These are phyloP conservation scores for Pseudohyphozyma bogoriensis DNA, from an alignment of 768 basidiomycete species.

Conservation along the genomic window DNA sequence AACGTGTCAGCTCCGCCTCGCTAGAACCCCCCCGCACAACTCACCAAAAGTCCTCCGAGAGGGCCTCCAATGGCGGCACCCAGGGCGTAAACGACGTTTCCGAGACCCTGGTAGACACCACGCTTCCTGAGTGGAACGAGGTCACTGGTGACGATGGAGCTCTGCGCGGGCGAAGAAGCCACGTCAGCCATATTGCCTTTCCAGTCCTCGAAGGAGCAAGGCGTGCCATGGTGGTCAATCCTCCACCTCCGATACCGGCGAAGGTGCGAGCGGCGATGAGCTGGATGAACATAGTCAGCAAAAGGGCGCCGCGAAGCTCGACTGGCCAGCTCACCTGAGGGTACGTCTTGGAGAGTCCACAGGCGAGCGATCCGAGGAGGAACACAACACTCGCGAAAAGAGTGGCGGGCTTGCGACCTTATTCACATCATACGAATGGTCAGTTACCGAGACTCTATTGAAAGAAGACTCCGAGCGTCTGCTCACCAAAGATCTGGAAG, in stretches of 20 bases:
- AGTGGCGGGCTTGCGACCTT: constrained; percentile 24
- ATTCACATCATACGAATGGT: too few relatives aligned
- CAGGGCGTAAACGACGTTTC: constrained; percentile 52
- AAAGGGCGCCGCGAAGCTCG: too few relatives aligned
- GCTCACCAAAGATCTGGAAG: neutral
- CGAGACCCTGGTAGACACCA: constrained; percentile 61
- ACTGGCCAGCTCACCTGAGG: too few relatives aligned
- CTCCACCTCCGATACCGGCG: constrained; percentile 27
- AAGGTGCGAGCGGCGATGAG: constrained; percentile 29
- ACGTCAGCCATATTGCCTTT: too few relatives aligned
- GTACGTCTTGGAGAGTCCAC: constrained; percentile 24
- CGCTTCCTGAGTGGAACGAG: constrained; percentile 53
- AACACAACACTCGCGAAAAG: constrained; percentile 27
- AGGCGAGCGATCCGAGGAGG: constrained; percentile 25
- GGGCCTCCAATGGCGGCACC: constrained; percentile 56
- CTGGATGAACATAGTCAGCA: too few relatives aligned
- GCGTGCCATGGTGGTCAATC: constrained; percentile 8
- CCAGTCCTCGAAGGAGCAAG: neutral
- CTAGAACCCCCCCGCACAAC: too few relatives aligned
- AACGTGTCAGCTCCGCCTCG: too few relatives aligned
- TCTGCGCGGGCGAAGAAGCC: constrained; percentile 44
- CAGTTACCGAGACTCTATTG: too few relatives aligned
- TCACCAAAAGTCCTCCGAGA: constrained; percentile 52
- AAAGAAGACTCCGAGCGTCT: too few relatives aligned
- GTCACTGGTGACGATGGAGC: constrained; percentile 58